These are phyloP conservation scores for Yamagishiella unicocca DNA, from an alignment of 139 green algal genomes.

Conservation along the genomic window DNA sequence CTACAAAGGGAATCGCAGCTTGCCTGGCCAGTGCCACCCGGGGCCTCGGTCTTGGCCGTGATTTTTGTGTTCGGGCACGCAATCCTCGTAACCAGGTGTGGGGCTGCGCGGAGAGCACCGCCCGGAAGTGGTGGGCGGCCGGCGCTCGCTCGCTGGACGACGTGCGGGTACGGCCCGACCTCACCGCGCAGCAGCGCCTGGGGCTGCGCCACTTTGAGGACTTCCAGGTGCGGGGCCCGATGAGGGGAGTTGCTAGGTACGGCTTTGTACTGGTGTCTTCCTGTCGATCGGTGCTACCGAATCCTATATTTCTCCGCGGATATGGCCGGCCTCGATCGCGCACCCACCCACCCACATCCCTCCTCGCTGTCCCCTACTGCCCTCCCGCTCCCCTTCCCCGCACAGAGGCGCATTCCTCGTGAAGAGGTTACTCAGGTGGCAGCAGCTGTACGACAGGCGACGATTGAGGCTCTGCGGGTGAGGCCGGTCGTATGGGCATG, in stretches of 20 bases:
- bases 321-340: too few species aligned
- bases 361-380: neutral
- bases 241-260: too few species aligned
- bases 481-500: too few species aligned
- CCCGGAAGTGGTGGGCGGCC: conserved; percentile 51
- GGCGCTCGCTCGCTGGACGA: conserved; percentile 53
- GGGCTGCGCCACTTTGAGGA: conserved; percentile 68
- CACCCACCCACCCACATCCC: neutral
- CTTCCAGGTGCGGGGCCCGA: conserved; percentile 36
- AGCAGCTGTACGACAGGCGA: conserved; percentile 40
- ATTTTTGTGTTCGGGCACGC: too few species aligned
- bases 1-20: too few species aligned
- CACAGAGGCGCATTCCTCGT: conserved; percentile 51
- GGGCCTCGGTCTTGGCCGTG: too few species aligned
- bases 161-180: neutral
- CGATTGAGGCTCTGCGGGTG: conserved; percentile 51
- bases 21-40: too few species aligned
- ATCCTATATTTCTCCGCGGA: too few species aligned
- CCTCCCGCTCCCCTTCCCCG: neutral
- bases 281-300: too few species aligned
- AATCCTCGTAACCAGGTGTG: too few species aligned
- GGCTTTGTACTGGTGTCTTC: too few species aligned
- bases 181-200: conserved; percentile 52
- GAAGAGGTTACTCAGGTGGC: conserved; percentile 56
- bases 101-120: conserved; percentile 54